A percentile compares a stretch with the other conserved stretches of the same genome.
phyloP scores from a whole-genome alignment of 1,139 yeast species.

The Zygoascus hellenicus region DNA sequence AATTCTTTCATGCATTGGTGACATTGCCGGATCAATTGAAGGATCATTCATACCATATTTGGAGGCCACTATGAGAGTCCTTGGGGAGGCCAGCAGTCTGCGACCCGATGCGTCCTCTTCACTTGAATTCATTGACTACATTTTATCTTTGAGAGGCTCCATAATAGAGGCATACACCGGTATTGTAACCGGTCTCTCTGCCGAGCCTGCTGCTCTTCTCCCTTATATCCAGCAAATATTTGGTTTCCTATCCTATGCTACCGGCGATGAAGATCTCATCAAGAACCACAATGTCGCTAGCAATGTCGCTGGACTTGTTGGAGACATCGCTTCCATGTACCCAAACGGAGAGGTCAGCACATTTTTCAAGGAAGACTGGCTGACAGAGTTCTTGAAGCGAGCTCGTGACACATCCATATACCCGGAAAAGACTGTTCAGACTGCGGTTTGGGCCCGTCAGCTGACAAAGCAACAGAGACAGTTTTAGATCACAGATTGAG shows the following conservation, averaged over 20 bases:
- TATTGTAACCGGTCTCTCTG: conserved; percentile 78
- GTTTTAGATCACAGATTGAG: not conserved
- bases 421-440: conserved; percentile 65
- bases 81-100: conserved; percentile 51
- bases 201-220: conserved; percentile 56
- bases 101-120: conserved; percentile 49
- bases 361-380: conserved; percentile 68
- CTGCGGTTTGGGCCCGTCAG: conserved; percentile 96
- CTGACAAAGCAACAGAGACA: conserved; percentile 49
- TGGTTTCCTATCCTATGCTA: conserved; percentile 56
- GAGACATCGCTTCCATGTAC: conserved; percentile 86
- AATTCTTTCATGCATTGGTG: conserved; percentile 93
- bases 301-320: conserved; percentile 80
- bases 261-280: conserved; percentile 54
- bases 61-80: conserved; percentile 68
- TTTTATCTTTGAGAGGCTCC: conserved; percentile 68
- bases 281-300: conserved; percentile 64
- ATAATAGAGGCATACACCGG: conserved; percentile 95
- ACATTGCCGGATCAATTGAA: conserved; percentile 87
- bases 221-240: conserved; percentile 68
- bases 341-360: conserved; percentile 67
- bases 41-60: conserved; percentile 65
- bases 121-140: conserved; percentile 72
- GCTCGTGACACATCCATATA: conserved; percentile 59
- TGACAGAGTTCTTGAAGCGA: conserved; percentile 65